Evolutionary conservation across 345 rosid species (phyloP).

Genomic region (Noccaea bulbosa): DNA sequence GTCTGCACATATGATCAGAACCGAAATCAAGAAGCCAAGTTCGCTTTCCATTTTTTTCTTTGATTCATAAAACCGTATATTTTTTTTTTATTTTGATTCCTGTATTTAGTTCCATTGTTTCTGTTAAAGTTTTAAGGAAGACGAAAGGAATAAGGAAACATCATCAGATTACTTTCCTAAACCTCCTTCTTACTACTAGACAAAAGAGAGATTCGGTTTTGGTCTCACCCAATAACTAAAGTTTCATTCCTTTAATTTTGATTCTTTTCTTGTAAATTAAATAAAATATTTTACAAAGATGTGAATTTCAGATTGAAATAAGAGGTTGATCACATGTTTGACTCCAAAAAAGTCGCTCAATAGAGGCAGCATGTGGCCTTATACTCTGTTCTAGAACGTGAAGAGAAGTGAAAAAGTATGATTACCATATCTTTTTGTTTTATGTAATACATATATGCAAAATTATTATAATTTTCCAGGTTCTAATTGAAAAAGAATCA

Average conservation of each 20-base stretch:
- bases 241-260: slow-evolving; percentile 30
- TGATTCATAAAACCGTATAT: neutral
- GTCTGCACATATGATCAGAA: slow-evolving; percentile 48
- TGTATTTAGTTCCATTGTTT: slow-evolving; percentile 32
- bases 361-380: slow-evolving; percentile 41
- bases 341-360: slow-evolving; percentile 34
- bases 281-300: neutral
- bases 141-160: slow-evolving; percentile 31
- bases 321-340: slow-evolving; percentile 45
- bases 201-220: slow-evolving; percentile 42
- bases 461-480: slow-evolving; percentile 14
- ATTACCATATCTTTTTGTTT: slow-evolving; percentile 28
- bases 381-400: slow-evolving; percentile 44
- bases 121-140: slow-evolving; percentile 22
- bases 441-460: slow-evolving; percentile 27
- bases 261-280: slow-evolving; percentile 34
- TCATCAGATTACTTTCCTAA: slow-evolving; percentile 44
- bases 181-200: slow-evolving; percentile 22
- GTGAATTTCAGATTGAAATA: slow-evolving; percentile 20
- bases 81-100: neutral
- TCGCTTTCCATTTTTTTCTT: slow-evolving; percentile 39
- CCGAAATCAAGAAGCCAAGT: slow-evolving; percentile 43
- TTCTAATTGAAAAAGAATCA: slow-evolving; percentile 34
- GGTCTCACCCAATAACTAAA: slow-evolving; percentile 27
- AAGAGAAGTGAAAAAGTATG: slow-evolving; percentile 41